Percentiles rank a stretch among this genome's conserved stretches.
Conservation (phyloP, 306 rosid genomes). For the Prunus mongolica region DNA sequence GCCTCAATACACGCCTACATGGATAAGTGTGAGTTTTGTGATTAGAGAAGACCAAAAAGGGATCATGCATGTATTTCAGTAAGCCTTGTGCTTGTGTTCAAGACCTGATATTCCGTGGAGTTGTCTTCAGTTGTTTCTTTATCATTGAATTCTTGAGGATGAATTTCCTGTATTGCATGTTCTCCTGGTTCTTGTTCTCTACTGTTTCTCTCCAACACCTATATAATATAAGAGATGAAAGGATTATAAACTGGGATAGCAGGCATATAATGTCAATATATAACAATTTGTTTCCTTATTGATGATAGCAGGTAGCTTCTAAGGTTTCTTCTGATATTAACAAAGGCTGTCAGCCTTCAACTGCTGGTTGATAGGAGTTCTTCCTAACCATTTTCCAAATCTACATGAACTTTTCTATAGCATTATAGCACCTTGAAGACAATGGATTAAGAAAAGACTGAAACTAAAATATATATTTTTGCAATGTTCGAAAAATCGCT, state of each 20-base stretch:
- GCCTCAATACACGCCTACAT: conserved; percentile 15
- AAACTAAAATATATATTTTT: too few species aligned
- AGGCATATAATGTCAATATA: background rate
- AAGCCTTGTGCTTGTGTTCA: background rate
- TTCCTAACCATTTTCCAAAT: too few species aligned
- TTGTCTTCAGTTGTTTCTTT: conserved; percentile 1
- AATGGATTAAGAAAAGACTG: too few species aligned
- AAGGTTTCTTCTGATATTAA: too few species aligned
- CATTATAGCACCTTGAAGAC: too few species aligned
- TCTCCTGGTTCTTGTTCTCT: conserved; percentile 12
- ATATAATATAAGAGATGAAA: background rate
- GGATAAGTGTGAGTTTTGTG: background rate
- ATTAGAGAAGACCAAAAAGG: background rate
- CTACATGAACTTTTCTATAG: too few species aligned
- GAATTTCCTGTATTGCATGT: background rate
- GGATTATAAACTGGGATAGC: background rate
- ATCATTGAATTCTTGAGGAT: conserved; percentile 1
- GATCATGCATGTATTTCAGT: background rate
- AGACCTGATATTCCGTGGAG: conserved; percentile 25
- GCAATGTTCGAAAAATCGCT: too few species aligned
- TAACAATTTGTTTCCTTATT: too few species aligned
- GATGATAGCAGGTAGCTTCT: too few species aligned
- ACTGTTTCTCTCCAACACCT: conserved; percentile 20
- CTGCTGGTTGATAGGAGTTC: too few species aligned
- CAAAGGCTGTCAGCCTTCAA: too few species aligned